Evolutionary conservation across 495 filamentous ascomycete species (phyloP).

Genomic region (Talaromyces trachyspermus): DNA sequence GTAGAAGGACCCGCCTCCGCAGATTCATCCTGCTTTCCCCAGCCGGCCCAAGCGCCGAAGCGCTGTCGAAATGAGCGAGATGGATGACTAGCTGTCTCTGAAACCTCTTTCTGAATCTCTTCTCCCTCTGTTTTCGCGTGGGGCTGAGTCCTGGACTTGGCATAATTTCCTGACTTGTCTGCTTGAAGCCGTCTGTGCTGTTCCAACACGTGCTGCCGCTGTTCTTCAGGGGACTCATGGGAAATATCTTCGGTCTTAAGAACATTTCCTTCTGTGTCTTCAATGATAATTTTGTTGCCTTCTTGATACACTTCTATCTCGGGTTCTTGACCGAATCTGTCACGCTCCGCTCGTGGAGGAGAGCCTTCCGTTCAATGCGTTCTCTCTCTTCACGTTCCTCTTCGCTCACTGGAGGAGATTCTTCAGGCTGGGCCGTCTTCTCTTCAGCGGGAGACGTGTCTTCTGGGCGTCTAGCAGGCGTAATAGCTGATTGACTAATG

Average conservation of each 20-base stretch:
- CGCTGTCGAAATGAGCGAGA: constrained; percentile 22
- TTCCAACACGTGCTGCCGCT: constrained; percentile 46
- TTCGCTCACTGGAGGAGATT: neutral
- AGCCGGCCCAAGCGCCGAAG: constrained; percentile 35
- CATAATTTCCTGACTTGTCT: constrained; percentile 39
- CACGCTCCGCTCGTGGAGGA: constrained; percentile 25
- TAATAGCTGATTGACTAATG: constrained; percentile 84
- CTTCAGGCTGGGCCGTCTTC: constrained; percentile 21
- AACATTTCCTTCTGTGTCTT: constrained; percentile 86
- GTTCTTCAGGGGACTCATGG: constrained; percentile 34
- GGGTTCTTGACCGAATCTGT: constrained; percentile 30
- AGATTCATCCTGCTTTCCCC: constrained; percentile 24
- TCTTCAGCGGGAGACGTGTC: constrained; percentile 29
- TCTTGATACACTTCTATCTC: constrained; percentile 69
- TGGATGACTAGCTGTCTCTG: constrained; percentile 23
- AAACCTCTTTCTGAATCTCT: constrained; percentile 29
- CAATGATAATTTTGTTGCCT: constrained; percentile 72
- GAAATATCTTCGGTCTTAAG: constrained; percentile 45
- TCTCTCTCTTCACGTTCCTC: constrained; percentile 16
- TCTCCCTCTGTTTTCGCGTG: constrained; percentile 41
- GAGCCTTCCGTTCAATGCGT: constrained; percentile 26
- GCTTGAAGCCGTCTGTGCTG: constrained; percentile 54
- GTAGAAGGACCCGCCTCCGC: constrained; percentile 11
- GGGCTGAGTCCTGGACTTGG: constrained; percentile 32
- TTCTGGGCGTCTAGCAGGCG: constrained; percentile 48